Conservation (phyloP, 495 filamentous ascomycete species). For the Evernia prunastri region DNA sequence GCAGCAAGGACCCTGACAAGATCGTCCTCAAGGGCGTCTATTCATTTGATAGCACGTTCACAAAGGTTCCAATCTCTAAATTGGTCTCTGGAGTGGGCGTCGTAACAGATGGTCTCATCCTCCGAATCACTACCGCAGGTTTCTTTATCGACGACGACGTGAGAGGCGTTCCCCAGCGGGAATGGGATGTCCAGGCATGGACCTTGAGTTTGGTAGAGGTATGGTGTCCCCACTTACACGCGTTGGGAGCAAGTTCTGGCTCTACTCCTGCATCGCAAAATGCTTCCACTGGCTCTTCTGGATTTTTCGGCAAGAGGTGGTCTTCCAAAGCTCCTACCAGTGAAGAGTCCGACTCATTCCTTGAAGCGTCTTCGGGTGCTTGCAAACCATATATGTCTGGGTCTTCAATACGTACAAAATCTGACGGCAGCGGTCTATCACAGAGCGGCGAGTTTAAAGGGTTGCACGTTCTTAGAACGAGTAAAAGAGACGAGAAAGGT, state of each 20-base stretch:
- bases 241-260: slow-evolving; percentile 34
- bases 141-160: slow-evolving; percentile 96
- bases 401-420: slow-evolving; percentile 30
- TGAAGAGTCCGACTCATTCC: slow-evolving; percentile 57
- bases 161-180: slow-evolving; percentile 74
- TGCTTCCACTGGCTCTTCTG: slow-evolving; percentile 29
- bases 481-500: slow-evolving; percentile 74
- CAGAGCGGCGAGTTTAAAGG: slow-evolving; percentile 52
- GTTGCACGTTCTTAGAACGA: slow-evolving; percentile 76
- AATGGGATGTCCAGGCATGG: slow-evolving; percentile 99
- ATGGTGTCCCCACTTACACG: slow-evolving; percentile 58
- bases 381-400: slow-evolving; percentile 56
- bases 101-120: slow-evolving; percentile 79
- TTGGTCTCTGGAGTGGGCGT: slow-evolving; percentile 66
- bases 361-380: slow-evolving; percentile 50
- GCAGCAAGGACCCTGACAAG: slow-evolving; percentile 85
- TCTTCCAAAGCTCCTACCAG: slow-evolving; percentile 44
- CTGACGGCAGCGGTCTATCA: slow-evolving; percentile 32
- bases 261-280: slow-evolving; percentile 32
- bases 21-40: slow-evolving; percentile 91
- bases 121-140: slow-evolving; percentile 80
- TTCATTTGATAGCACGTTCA: slow-evolving; percentile 75
- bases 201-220: slow-evolving; percentile 88
- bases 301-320: slow-evolving; percentile 35
- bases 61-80: slow-evolving; percentile 71